Base-by-base conservation (phyloP, 108 stramenopile species). In the Aurantiochytrium sp. region DNA sequence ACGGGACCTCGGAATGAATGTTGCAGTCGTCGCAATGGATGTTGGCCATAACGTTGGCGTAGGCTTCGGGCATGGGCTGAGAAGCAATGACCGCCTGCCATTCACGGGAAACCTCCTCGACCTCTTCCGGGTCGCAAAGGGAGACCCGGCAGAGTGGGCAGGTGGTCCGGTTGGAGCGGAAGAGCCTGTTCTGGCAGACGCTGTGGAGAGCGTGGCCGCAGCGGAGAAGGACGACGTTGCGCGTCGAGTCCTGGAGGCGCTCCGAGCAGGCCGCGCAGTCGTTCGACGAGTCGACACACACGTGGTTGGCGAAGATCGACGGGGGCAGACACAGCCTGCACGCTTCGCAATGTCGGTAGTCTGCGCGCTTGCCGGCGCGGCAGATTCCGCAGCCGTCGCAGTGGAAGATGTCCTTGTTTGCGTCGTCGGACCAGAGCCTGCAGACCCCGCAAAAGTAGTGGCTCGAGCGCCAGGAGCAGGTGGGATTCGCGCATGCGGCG, bases 361-460 rank as follows among this genome's bases (percentile, higher is more conserved):
- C 73, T 48, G 8, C 45, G 12, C 73, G 42, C n/a, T 48, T 81
- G 73, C 73, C 73, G 1, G 32, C 2, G 21, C 73, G 73, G 39
- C 73, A 81, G 30, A 81, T 41, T 24, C 73, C 73, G 24, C 73
- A 81, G 21, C 45, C 45, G 6, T 81, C 73, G 73, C 73, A 81
- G 32, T 81, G 73, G 24, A 81, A 81, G 30, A 81, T 81, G 10
- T 41, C 42, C 30, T 81, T 81, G n/a, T 12, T 24, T 22, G 6
- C 3, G 30, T 48, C 73, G 30, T 81, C 73, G 45, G n/a, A 27
- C 73, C 73, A 81, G 6, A 81, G 4, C n/a, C 45, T 22, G 45
- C 73, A 81, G 19, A 24, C 17, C 42, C 19, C 45, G 73, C 73
- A 81, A 24, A 12, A 81, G 32, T 81, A 81, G n/a, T 41, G 30